Percentiles rank a stretch among this genome's conserved stretches.
phyloP scores from a whole-genome alignment of 345 rosid genomes.

The Sonneratia alba region DNA sequence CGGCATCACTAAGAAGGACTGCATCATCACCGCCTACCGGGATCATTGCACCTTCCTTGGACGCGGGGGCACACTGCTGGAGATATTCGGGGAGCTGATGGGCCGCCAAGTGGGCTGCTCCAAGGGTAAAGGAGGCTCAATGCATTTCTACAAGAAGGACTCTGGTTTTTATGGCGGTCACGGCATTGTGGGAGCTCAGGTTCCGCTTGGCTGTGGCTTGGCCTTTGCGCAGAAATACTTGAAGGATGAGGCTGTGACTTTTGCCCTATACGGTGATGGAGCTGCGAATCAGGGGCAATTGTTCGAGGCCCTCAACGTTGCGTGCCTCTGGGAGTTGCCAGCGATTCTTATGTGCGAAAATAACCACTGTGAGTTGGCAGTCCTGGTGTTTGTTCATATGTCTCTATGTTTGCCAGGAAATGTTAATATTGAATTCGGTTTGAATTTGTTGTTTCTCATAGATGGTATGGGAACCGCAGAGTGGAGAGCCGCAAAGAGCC shows the following conservation, averaged over 20 bases:
- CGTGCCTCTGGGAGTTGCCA: constrained; percentile 96
- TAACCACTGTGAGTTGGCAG: constrained; percentile 61
- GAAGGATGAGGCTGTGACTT: constrained; percentile 81
- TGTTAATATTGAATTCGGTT: background rate
- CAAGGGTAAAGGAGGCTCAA: constrained; percentile 89
- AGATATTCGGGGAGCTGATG: constrained; percentile 84
- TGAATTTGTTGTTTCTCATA: constrained; percentile 14
- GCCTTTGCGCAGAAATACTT: constrained; percentile 90
- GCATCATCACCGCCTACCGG: constrained; percentile 80
- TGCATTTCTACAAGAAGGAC: constrained; percentile 95
- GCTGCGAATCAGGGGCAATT: constrained; percentile 98
- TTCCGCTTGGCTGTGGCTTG: constrained; percentile 88
- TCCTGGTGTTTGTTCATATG: background rate
- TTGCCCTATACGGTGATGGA: constrained; percentile 85
- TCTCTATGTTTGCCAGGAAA: background rate
- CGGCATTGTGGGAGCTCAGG: constrained; percentile 96
- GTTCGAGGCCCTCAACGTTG: constrained; percentile 82
- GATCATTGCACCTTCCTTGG: constrained; percentile 83
- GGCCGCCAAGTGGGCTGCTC: constrained; percentile 87
- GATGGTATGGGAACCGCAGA: constrained; percentile 99
- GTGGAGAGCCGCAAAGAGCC: constrained; percentile 96
- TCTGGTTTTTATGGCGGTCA: constrained; percentile 82
- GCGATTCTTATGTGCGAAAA: constrained; percentile 91
- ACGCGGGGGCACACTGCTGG: constrained; percentile 79
- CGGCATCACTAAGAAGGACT: constrained; percentile 77